Conservation (phyloP, 2,329 filamentous ascomycete genomes). For the Reticulascus tulasneorum region DNA sequence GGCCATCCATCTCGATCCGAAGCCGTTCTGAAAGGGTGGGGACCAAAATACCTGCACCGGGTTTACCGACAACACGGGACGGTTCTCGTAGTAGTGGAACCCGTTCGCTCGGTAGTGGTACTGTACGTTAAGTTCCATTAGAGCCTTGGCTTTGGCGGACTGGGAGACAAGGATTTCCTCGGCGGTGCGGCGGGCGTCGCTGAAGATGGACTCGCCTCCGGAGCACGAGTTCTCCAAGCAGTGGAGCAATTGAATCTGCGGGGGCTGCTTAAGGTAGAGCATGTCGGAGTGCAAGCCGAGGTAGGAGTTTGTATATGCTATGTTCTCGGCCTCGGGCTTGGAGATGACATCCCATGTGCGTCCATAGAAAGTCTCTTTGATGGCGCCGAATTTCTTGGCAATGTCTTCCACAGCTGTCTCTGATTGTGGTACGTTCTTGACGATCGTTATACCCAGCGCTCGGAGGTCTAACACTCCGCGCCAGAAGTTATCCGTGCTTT, state of each 20-base stretch:
- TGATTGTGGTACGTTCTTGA: conserved; percentile 68
- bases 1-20: too few species aligned
- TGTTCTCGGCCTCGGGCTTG: conserved; percentile 80
- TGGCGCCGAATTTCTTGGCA: conserved; percentile 66
- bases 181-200: conserved; percentile 66
- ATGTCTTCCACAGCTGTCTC: conserved; percentile 64
- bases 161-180: conserved; percentile 25
- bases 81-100: conserved; percentile 56
- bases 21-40: conserved; percentile 71
- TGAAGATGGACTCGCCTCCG: conserved; percentile 84
- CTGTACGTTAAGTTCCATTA: conserved; percentile 44
- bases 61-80: conserved; percentile 41
- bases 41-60: conserved; percentile 54
- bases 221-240: conserved; percentile 75
- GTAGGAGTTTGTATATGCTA: conserved; percentile 80
- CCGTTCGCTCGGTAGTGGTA: conserved; percentile 69
- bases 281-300: conserved; percentile 93
- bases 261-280: conserved; percentile 76
- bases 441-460: conserved; percentile 69
- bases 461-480: conserved; percentile 59
- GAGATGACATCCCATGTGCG: conserved; percentile 84
- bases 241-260: conserved; percentile 82
- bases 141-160: conserved; percentile 23
- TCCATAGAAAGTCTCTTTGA: conserved; percentile 89
- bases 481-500: conserved; percentile 52